phyloP scores from a whole-genome alignment of 2,329 filamentous ascomycete species.

The Cercospora janseana region DNA sequence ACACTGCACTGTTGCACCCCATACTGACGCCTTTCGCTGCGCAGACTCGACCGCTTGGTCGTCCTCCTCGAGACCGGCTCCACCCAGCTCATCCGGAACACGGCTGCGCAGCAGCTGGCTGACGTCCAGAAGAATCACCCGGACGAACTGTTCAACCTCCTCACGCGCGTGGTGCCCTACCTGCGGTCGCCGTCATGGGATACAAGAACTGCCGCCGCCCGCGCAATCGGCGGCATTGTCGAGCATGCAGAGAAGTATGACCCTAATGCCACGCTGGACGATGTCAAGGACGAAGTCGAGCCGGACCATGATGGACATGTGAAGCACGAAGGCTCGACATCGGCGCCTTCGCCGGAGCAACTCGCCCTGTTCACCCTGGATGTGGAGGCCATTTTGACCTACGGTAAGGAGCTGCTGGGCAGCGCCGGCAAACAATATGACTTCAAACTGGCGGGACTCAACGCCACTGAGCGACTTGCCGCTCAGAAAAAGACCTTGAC shows the following conservation, averaged over 20 bases:
- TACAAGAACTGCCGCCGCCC: slow-evolving; percentile 86
- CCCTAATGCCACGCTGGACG: slow-evolving; percentile 56
- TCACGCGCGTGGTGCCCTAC: slow-evolving; percentile 93
- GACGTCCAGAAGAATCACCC: slow-evolving; percentile 98
- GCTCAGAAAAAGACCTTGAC: slow-evolving; percentile 87
- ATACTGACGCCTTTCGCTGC: slow-evolving; percentile 6
- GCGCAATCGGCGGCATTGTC: slow-evolving; percentile 90
- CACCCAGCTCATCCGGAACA: slow-evolving; percentile 92
- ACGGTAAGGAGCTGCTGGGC: slow-evolving; percentile 79
- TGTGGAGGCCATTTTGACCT: slow-evolving; percentile 73
- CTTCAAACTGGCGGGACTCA: slow-evolving; percentile 76
- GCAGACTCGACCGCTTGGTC: slow-evolving; percentile 44
- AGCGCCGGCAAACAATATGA: slow-evolving; percentile 80
- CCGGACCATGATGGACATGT: slow-evolving; percentile 40
- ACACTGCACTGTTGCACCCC: not conserved
- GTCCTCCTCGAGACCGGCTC: slow-evolving; percentile 96
- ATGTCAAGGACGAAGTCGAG: slow-evolving; percentile 40
- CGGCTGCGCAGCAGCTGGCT: slow-evolving; percentile 91
- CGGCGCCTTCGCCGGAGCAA: slow-evolving; percentile 47
- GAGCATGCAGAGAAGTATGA: slow-evolving; percentile 85
- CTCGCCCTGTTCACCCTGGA: slow-evolving; percentile 74
- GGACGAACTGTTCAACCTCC: slow-evolving; percentile 92
- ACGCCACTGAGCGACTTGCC: slow-evolving; percentile 74
- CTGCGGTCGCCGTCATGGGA: slow-evolving; percentile 96
- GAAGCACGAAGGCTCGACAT: slow-evolving; percentile 56